Evolutionary conservation across 2,329 filamentous ascomycete species (phyloP).

Genomic region (Cladobotryum mycophilum): DNA sequence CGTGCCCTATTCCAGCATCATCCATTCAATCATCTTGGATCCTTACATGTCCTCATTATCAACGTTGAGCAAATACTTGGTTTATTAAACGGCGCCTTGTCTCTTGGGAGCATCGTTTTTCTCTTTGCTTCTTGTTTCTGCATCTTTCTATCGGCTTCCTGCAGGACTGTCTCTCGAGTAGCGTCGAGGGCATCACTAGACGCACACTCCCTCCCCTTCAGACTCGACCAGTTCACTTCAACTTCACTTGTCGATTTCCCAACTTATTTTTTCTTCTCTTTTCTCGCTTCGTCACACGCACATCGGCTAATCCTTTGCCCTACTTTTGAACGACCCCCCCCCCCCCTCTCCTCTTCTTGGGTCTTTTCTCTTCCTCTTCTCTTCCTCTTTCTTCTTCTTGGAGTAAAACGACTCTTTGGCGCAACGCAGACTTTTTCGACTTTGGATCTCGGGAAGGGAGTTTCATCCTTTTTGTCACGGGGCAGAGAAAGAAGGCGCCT

Average conservation of each 20-base stretch:
- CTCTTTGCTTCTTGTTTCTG: not conserved
- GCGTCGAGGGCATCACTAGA: not conserved
- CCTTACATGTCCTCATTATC: too few species aligned
- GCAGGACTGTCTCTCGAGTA: not conserved
- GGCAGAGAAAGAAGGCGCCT: too few species aligned
- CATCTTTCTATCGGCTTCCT: not conserved
- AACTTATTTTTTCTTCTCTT: not conserved
- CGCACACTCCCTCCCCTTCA: not conserved
- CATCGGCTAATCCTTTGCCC: not conserved
- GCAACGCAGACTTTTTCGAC: too few species aligned
- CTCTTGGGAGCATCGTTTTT: too few species aligned
- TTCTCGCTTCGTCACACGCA: not conserved
- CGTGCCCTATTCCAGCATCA: too few species aligned
- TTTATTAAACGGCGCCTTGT: too few species aligned
- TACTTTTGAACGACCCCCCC: not conserved
- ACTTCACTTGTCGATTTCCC: not conserved
- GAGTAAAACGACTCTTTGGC: not conserved
- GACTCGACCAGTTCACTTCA: not conserved
- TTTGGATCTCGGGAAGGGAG: too few species aligned
- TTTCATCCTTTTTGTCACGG: too few species aligned
- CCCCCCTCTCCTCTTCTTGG: not conserved
- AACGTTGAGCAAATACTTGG: too few species aligned
- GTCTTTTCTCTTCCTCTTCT: not conserved
- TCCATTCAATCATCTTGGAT: too few species aligned
- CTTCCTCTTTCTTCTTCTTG: slow-evolving; percentile 3